Percentiles rank a stretch among this genome's conserved stretches.
These are phyloP conservation scores for Leccinum pellstonianum DNA, from an alignment of 768 basidiomycete genomes.

Conservation along the genomic window DNA sequence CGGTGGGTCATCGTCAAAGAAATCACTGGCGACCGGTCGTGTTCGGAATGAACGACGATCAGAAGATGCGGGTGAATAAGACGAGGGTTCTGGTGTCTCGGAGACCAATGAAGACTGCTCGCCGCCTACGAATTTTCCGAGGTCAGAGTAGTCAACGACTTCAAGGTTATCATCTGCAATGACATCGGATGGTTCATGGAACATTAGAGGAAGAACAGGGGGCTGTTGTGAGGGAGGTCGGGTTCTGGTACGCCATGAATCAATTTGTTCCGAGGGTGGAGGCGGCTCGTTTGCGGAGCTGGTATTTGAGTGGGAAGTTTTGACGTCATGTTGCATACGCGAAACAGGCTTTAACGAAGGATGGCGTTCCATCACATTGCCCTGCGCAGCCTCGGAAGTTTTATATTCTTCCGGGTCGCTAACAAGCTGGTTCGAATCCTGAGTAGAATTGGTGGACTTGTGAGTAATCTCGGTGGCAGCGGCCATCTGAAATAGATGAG, in stretches of 20 bases:
- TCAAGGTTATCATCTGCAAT: conserved; percentile 63
- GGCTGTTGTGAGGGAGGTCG: conserved; percentile 29
- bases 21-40: conserved; percentile 66
- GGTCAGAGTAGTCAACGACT: conserved; percentile 77
- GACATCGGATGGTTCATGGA: conserved; percentile 40
- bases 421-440: conserved; percentile 7
- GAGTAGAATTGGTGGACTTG: conserved; percentile 39
- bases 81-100: conserved; percentile 14
- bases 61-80: conserved; percentile 20
- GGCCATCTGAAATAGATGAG: conserved; percentile 30
- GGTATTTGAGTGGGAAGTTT: conserved; percentile 4
- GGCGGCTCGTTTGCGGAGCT: conserved; percentile 26
- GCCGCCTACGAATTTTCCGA: conserved; percentile 64
- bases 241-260: conserved; percentile 67
- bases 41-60: conserved; percentile 32
- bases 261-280: conserved; percentile 37
- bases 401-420: conserved; percentile 6
- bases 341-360: conserved; percentile 35
- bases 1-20: conserved; percentile 55
- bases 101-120: conserved; percentile 16
- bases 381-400: conserved; percentile 3
- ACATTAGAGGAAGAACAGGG: conserved; percentile 31
- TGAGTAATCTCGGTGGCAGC: conserved; percentile 47
- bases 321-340: conserved; percentile 22
- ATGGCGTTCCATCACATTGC: conserved; percentile 29